A percentile compares a stretch with the other conserved stretches of the same genome.
Evolutionary conservation across 2,329 filamentous ascomycete species (phyloP).

Genomic region (Rutstroemia sydowiana): DNA sequence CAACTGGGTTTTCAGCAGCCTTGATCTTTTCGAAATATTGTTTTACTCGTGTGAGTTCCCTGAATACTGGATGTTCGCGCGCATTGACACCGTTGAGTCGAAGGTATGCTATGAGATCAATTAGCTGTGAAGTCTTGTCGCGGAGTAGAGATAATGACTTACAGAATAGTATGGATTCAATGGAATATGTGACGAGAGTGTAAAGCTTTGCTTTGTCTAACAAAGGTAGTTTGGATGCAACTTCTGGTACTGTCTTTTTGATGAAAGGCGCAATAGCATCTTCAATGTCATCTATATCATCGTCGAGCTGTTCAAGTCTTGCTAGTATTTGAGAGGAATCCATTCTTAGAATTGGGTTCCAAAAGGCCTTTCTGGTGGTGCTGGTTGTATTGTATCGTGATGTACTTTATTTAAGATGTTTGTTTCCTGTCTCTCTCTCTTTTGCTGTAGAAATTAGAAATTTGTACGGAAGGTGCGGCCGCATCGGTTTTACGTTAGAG

Average conservation of each 20-base stretch:
- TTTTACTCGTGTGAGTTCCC: conserved; percentile 77
- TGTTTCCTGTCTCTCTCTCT: no score
- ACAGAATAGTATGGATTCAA: conserved; percentile 89
- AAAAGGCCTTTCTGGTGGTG: no score
- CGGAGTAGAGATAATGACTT: conserved; percentile 27
- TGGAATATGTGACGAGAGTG: conserved; percentile 77
- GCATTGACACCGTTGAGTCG: conserved; percentile 72
- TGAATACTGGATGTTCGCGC: conserved; percentile 78
- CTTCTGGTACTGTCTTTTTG: conserved; percentile 53
- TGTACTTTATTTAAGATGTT: no score
- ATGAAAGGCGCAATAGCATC: conserved; percentile 68
- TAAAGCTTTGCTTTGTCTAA: conserved; percentile 93
- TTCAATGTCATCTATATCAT: conserved; percentile 73
- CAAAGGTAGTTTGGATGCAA: conserved; percentile 74
- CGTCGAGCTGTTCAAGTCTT: conserved; percentile 50
- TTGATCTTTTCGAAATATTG: conserved; percentile 94
- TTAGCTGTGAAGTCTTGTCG: conserved; percentile 3
- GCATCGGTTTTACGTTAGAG: neutral
- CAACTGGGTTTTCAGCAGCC: conserved; percentile 54
- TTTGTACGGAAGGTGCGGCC: neutral
- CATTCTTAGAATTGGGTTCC: conserved; percentile 29
- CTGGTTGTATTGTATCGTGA: neutral
- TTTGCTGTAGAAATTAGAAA: no score
- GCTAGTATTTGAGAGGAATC: conserved; percentile 31
- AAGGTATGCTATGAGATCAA: conserved; percentile 52